Base-by-base conservation (phyloP, 1,284 basidiomycete genomes). In the Jaminaea rosea region DNA sequence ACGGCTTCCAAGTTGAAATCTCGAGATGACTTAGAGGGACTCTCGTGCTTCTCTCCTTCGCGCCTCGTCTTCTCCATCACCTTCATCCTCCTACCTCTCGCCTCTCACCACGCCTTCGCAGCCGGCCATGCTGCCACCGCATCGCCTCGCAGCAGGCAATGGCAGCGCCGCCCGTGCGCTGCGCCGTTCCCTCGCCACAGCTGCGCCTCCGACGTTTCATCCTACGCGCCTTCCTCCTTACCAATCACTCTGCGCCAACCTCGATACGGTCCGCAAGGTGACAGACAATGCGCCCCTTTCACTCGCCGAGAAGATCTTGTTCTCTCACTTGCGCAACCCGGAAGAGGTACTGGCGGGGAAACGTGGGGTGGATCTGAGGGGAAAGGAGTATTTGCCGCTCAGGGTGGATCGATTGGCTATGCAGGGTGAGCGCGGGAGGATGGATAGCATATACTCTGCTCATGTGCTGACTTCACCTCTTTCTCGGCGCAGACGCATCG, bases 231-330 rank as follows among this genome's bases (percentile, higher is more conserved):
- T 70, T 17, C 94, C 94, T 26, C 91, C 92, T 19, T 99, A 98
- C 77, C 65, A 80, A 7, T 77, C 79, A 53, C 80, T 99, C 44
- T 79, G 89, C 46, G 74, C 82, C 62, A 92, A 86, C 46, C 82
- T 97, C 52, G 78, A 81, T 46, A 77, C 77, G 49, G 88, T 92
- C 50, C 83, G 87, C 52, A 74, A 79, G 47, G 77, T 87, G 47
- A 79, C 97, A 66, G 83, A 87, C 73, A 83, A 87, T 73, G 63
- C 79, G 80, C 92, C 93, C 41, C 78, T 98, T 54, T 92, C 92
- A 1, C 80, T 99, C 15, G 87, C 93, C 24, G 94, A 99, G 77
- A 99, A 99, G 81, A 94, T 98, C 46, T 80, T 99, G 42, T 98
- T 96, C 76, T 85, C 89, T 65, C 94, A 99, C 77, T 78, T 98